A percentile compares a stretch with the other conserved stretches of the same genome.
Conservation (phyloP, 495 filamentous ascomycete species). For the Amniculicola lignicola region DNA sequence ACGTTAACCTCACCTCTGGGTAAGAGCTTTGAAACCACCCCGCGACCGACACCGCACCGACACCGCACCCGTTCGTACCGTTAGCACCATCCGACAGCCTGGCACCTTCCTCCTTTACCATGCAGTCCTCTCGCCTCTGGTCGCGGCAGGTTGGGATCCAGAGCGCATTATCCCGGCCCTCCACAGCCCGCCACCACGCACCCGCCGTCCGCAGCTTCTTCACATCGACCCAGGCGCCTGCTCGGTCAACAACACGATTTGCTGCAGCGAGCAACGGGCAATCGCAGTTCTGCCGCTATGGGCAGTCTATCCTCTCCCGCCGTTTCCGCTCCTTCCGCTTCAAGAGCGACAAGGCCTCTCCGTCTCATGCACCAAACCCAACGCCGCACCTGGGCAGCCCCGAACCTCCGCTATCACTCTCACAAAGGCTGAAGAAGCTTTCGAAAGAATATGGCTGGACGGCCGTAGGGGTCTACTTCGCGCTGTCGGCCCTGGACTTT, state of each 20-base stretch:
- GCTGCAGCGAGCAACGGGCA: background rate
- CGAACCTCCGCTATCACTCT: constrained; percentile 50
- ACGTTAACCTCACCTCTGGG: too few species aligned
- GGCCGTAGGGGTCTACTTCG: constrained; percentile 85
- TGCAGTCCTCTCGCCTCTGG: constrained; percentile 10
- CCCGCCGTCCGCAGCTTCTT: constrained; percentile 17
- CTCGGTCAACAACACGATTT: background rate
- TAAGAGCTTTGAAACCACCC: constrained; percentile 6
- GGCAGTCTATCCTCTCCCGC: constrained; percentile 8
- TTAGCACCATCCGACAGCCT: too few species aligned
- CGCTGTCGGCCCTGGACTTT: constrained; percentile 81
- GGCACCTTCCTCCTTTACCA: too few species aligned
- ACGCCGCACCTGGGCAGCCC: constrained; percentile 38
- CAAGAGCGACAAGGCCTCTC: constrained; percentile 31
- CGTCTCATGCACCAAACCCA: constrained; percentile 25
- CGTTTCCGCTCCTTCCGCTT: constrained; percentile 27
- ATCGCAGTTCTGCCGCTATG: background rate
- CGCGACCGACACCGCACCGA: constrained; percentile 12
- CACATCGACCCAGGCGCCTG: background rate
- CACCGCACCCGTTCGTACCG: too few species aligned
- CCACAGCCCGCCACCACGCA: background rate
- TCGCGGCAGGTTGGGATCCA: constrained; percentile 11
- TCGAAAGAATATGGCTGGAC: constrained; percentile 93
- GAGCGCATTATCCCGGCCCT: background rate
- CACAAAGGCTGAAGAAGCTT: constrained; percentile 72